Base-by-base conservation (phyloP, 805 yeast genomes). In the Teunomyces lycoperdinae region DNA sequence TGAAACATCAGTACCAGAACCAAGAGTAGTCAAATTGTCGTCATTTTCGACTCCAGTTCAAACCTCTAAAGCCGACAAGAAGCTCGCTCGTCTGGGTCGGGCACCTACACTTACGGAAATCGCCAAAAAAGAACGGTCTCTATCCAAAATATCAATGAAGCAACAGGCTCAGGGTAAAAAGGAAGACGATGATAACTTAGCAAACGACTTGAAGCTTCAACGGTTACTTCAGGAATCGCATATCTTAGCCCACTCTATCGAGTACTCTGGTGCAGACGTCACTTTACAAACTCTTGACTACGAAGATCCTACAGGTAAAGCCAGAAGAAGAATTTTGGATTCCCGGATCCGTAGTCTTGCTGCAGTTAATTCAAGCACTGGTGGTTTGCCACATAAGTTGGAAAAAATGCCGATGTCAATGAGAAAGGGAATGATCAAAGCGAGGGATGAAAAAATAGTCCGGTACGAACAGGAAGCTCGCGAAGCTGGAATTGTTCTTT, bases 331-430 rank as follows among this genome's bases (percentile, higher is more conserved):
- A 51, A 81, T 89, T 0, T 62, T 87, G 43, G 81, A 81, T 46
- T 76, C 79, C 36, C 71, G 92, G 48, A 67, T 87, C 48, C 66
- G 78, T 10, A 64, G 70, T 9, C 51, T 81, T 1, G 60, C 76
- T 0, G 58, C 76, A 1, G 45, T 46, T 2, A 71, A 72, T 54
- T 75, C 88, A 0, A 56, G 71, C 5, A 61, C 71, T 0, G 76
- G 77, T 50, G 85, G 77, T 11, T 64, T 61, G 27, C 67, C 68
- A 32, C 60, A 57, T 56, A 79, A 70, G 46, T 64, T 85, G 31
- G 94, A 87, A 55, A 87, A 83, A 44, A 88, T 89, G 81, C 96
- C 98, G 16, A 91, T 94, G 90, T 64, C 79, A 14, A 81, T 89
- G 74, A 78, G 97, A 47, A 87, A 87, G 60, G 96, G 96, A 2